Percentiles rank a stretch among this genome's conserved stretches.
These are phyloP conservation scores for Apiospora kogelbergensis DNA, from an alignment of 2,329 filamentous ascomycete genomes.

Conservation along the genomic window DNA sequence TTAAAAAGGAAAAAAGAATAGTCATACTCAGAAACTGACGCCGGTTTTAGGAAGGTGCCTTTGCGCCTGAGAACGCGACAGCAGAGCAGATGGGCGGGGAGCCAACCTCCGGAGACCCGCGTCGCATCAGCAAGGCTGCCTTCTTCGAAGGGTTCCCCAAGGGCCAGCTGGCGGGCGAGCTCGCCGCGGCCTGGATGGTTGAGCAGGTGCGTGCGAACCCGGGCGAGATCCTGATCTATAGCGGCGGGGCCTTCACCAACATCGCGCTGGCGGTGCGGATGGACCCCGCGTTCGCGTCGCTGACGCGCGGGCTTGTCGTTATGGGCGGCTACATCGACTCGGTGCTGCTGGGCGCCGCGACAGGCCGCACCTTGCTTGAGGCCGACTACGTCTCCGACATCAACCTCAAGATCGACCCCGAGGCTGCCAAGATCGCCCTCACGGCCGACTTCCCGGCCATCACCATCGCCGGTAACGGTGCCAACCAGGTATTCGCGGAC, in stretches of 20 bases:
- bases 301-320: slow-evolving; percentile 46
- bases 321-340: slow-evolving; percentile 52
- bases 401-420: slow-evolving; percentile 52
- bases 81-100: slow-evolving; percentile 40
- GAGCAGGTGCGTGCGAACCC: slow-evolving; percentile 48
- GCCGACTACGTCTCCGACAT: slow-evolving; percentile 33
- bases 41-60: slow-evolving; percentile 37
- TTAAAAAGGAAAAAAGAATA: too few species aligned
- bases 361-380: slow-evolving; percentile 19
- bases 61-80: slow-evolving; percentile 42
- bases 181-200: slow-evolving; percentile 47
- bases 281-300: slow-evolving; percentile 44
- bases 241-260: slow-evolving; percentile 47
- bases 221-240: slow-evolving; percentile 48
- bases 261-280: slow-evolving; percentile 46
- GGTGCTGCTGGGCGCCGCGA: slow-evolving; percentile 31
- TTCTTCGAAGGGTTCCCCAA: slow-evolving; percentile 48
- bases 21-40: neutral
- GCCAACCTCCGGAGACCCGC: slow-evolving; percentile 44
- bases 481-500: slow-evolving; percentile 15
- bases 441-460: slow-evolving; percentile 47
- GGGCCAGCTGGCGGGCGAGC: slow-evolving; percentile 37
- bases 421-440: slow-evolving; percentile 48
- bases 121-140: slow-evolving; percentile 38
- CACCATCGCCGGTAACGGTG: slow-evolving; percentile 19